These are phyloP conservation scores for Pleurotus salmoneostramineus DNA, from an alignment of 768 basidiomycete genomes.

Conservation along the genomic window DNA sequence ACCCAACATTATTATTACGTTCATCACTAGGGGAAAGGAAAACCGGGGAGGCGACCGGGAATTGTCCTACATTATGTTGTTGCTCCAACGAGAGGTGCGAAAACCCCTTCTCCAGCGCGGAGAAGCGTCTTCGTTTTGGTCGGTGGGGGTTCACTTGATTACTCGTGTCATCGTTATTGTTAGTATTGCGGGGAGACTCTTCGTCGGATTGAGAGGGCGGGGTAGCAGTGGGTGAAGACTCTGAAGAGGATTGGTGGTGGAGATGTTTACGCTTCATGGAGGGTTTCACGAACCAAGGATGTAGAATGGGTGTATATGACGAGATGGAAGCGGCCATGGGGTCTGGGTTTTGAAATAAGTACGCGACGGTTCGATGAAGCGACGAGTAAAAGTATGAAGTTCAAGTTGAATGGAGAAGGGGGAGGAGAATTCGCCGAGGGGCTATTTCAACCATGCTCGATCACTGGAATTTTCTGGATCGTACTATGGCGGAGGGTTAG, in stretches of 20 bases:
- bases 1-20: neutral
- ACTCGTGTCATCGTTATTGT: too few species aligned
- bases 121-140: slow-evolving; percentile 44
- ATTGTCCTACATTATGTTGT: neutral
- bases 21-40: neutral
- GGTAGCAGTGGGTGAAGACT: slow-evolving; percentile 9
- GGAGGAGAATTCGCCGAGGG: neutral
- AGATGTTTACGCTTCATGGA: slow-evolving; percentile 38
- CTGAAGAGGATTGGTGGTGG: slow-evolving; percentile 13
- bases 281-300: slow-evolving; percentile 39
- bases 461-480: slow-evolving; percentile 4
- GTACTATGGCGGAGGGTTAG: neutral
- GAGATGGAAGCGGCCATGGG: slow-evolving; percentile 15
- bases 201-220: slow-evolving; percentile 10
- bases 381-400: neutral
- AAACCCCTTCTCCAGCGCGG: slow-evolving; percentile 51
- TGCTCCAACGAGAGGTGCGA: slow-evolving; percentile 41
- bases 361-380: too few species aligned
- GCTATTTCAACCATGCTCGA: slow-evolving; percentile 1
- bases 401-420: neutral
- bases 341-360: neutral
- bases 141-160: slow-evolving; percentile 16
- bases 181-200: slow-evolving; percentile 9
- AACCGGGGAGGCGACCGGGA: neutral
- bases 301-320: slow-evolving; percentile 26